Evolutionary conservation across 2,329 filamentous ascomycete genomes (phyloP), one percentile per base, ranked within the genome.

Genomic region (Alternaria solani): DNA sequence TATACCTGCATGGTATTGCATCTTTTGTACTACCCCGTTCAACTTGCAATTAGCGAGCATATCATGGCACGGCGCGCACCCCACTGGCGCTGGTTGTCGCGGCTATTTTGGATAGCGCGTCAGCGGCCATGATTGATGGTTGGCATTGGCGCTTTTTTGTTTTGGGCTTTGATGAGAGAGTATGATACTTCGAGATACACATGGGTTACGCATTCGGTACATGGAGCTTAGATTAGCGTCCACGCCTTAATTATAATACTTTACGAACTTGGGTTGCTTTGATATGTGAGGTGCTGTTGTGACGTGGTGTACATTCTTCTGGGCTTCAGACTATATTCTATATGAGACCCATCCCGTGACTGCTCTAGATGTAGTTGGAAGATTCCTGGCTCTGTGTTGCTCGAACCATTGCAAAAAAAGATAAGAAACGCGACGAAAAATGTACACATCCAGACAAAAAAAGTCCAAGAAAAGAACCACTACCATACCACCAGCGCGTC

Each of bases 221-320:
- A 26, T 30, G 11, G 25, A 43, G 30, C 30, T 34, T 48, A 30
- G 34, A 30, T 25, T 55, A 44, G 28, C 23, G 18, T 18, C 32
- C 11, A 4, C 7, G 30, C 25, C 25, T 34, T 59, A 59, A 59
- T 59, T 28, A 55, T 59, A 59, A 59, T 59, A 55, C 6, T 18
- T 41, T 53, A 9, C 12, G 25, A 25, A 12, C 11, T 2, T 49
- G 4, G 2, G 20, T 38, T 7, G 3, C 16, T 18, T n/a, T 48
- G 3, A 14, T 18, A 2, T 7, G 14, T 12, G 20, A 14, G 18
- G 1, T 4, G 7, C 8, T 23, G 9, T n/a, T 8, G 46, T 43
- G 14, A 53, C 2, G 23, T 14, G 46, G 16, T 5, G 18, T 11
- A 20, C 14, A 7, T 47, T 34, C 5, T n/a, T 34, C 14, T n/a